These are phyloP conservation scores for Pezicula radicicola DNA, from an alignment of 2,329 filamentous ascomycete species.

Conservation along the genomic window DNA sequence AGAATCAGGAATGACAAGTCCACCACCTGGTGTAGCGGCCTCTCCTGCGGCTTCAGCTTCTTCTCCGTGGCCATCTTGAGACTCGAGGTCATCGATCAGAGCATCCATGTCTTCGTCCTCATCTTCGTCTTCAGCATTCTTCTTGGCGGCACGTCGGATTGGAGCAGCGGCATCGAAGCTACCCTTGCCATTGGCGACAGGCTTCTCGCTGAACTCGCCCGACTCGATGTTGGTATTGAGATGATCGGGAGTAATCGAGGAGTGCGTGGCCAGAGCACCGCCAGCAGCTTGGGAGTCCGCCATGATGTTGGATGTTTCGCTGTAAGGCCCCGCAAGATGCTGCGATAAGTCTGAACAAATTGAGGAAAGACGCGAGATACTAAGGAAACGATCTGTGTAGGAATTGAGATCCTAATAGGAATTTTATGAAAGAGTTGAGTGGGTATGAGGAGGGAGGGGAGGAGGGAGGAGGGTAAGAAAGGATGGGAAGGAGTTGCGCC, in stretches of 20 bases:
- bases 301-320: constrained; percentile 18
- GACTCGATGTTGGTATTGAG: constrained; percentile 63
- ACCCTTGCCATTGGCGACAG: constrained; percentile 24
- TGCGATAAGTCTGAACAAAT: constrained; percentile 2
- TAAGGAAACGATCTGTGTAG: constrained; percentile 6
- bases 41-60: constrained; percentile 60
- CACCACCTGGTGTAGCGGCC: constrained; percentile 45
- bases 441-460: background rate
- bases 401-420: too few species aligned
- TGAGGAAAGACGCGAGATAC: background rate
- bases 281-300: constrained; percentile 15
- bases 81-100: constrained; percentile 84
- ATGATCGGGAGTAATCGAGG: constrained; percentile 20
- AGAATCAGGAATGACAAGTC: constrained; percentile 66
- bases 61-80: constrained; percentile 67
- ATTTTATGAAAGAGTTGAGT: too few species aligned
- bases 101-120: constrained; percentile 83
- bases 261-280: constrained; percentile 7
- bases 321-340: constrained; percentile 14
- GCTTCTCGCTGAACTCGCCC: constrained; percentile 64
- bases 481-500: constrained; percentile 5
- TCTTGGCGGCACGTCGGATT: constrained; percentile 18
- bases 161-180: background rate
- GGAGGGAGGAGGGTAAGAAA: constrained; percentile 1
- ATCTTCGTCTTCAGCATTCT: constrained; percentile 52